Base-by-base conservation (phyloP, 257 asterid genomes). In the Solanum pennellii region DNA sequence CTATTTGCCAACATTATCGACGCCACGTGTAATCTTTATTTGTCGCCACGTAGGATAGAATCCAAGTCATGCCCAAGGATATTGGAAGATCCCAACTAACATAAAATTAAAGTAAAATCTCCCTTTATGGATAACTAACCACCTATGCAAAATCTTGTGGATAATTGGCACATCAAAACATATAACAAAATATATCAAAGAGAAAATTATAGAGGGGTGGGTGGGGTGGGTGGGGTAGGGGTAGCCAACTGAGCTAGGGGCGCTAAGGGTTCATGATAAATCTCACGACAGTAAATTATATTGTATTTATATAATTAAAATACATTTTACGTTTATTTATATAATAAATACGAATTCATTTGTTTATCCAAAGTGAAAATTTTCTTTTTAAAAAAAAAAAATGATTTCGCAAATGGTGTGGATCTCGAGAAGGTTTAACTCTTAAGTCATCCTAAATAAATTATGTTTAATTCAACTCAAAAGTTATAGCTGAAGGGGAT, bases 1-100 rank as follows among this genome's bases (percentile, higher is more conserved):
- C 92, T 45, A 86, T 88, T 88, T 86, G 75, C 86, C 84, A 62
- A 68, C 29, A 69, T 11, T 47, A 27, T 8, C 37, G 9, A 14
- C 0, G 33, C 16, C 88, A 77, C 23, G 41, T 47, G 29, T 29
- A 12, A 20, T 52, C 82, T 2, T 14, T 11, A 5, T 0, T 29
- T 25, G 21, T 60, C 27, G 89, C 88, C 91, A 89, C 87, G 87
- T 77, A 23, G 10, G 41, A 37, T 35, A 59, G 87, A 23, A 59
- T 88, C 87, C 52, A 47, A 80, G 85, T 80, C 85, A 47, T 80
- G 84, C 84, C 66, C 84, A 79, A 29, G 41, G 11, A 79, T 45
- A 29, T 33, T 9, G 27, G 87, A 74, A 39, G 27, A 86, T 82
- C 90, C 84, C 82, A 89, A 82, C 89, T 33, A 41, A 72, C 71